Evolutionary conservation across 192 early-diverging fungal genomes (phyloP).

Genomic region (Backusella macrospora): DNA sequence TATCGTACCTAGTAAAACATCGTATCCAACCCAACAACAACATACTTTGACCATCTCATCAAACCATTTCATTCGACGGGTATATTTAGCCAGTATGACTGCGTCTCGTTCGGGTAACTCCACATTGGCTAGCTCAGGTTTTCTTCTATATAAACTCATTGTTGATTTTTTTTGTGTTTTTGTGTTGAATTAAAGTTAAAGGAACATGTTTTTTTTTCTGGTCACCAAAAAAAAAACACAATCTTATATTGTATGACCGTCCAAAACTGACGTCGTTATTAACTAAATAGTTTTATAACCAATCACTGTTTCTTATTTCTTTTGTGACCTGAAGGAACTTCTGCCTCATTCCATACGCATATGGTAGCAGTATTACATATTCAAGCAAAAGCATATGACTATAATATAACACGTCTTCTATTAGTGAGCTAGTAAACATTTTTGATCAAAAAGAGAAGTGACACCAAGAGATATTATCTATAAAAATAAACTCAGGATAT

Average conservation of each 20-base stretch:
- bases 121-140: constrained; percentile 5
- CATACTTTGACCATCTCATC: constrained; percentile 38
- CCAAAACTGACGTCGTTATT: neutral
- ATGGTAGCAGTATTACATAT: too few species aligned
- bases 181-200: neutral
- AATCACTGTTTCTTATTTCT: neutral
- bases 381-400: too few species aligned
- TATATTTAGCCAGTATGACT: constrained; percentile 25
- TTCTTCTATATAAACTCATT: constrained; percentile 1
- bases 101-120: constrained; percentile 24
- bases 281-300: neutral
- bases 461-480: too few species aligned
- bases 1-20: constrained; percentile 26
- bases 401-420: too few species aligned
- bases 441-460: too few species aligned
- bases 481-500: too few species aligned
- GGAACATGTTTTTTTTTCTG: neutral
- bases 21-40: constrained; percentile 41
- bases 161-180: neutral
- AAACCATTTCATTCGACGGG: constrained; percentile 24
- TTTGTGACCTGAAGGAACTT: neutral
- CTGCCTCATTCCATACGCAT: too few species aligned
- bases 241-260: neutral
- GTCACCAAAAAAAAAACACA: neutral
- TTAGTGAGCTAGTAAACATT: too few species aligned